A percentile compares a stretch with the other conserved stretches of the same genome.
phyloP scores from a whole-genome alignment of 306 rosid genomes.

The Abrus precatorius region DNA sequence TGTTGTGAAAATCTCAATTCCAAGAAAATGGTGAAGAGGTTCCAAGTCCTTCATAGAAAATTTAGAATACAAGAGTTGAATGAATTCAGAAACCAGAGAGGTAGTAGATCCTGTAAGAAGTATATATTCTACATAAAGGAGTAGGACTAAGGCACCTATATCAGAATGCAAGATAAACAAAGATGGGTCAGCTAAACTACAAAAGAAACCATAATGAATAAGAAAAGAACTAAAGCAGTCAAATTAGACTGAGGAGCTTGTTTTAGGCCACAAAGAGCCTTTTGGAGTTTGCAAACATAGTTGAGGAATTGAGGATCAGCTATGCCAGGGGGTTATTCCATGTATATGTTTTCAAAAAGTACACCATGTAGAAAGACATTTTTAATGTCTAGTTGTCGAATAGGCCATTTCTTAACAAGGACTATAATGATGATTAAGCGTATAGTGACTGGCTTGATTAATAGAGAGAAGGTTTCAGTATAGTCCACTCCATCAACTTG shows the following conservation, averaged over 20 bases:
- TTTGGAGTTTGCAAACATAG: not conserved
- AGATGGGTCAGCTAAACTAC: not conserved
- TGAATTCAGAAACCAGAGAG: not conserved
- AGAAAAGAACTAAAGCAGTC: not conserved
- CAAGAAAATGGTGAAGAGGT: not conserved
- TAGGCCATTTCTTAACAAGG: slow-evolving; percentile 9
- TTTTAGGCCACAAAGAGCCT: not conserved
- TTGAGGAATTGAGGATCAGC: not conserved
- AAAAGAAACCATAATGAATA: not conserved
- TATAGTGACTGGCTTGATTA: not conserved
- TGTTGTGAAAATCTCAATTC: not conserved
- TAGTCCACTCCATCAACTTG: too few relatives aligned
- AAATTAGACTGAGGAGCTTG: not conserved
- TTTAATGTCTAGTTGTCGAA: slow-evolving; percentile 10
- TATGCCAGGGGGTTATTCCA: not conserved
- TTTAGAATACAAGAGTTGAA: not conserved
- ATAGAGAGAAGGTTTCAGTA: too few relatives aligned
- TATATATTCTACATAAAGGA: slow-evolving; percentile 19
- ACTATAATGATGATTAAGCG: not conserved
- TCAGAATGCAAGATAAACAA: not conserved
- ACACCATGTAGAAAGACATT: not conserved
- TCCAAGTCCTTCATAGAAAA: not conserved
- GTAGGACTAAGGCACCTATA: not conserved
- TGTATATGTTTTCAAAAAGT: not conserved
- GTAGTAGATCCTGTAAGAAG: not conserved